These are phyloP conservation scores for Helotiales sp. DNA, from an alignment of 2,329 filamentous ascomycete genomes.

Conservation along the genomic window DNA sequence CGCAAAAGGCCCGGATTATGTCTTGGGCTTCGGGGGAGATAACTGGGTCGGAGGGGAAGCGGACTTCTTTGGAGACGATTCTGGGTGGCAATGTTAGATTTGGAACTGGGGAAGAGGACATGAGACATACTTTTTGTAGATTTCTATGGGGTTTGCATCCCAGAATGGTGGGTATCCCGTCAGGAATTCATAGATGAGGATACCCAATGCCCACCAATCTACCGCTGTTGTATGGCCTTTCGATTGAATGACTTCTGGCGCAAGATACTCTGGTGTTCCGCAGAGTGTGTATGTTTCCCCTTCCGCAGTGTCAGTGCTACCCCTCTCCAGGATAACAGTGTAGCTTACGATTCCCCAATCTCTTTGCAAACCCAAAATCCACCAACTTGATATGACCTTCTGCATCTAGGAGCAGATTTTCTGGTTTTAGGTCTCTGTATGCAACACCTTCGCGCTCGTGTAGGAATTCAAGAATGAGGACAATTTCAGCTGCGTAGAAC, in stretches of 20 bases:
- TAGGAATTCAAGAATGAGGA: conserved; percentile 78
- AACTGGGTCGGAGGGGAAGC: conserved; percentile 68
- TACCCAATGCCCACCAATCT: conserved; percentile 88
- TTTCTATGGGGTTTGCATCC: conserved; percentile 85
- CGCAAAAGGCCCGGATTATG: conserved; percentile 77
- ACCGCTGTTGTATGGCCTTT: conserved; percentile 78
- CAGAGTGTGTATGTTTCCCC: conserved; percentile 82
- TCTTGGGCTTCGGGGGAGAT: conserved; percentile 74
- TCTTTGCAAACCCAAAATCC: conserved; percentile 86
- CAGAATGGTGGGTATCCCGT: conserved; percentile 87
- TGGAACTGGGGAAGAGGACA: neutral
- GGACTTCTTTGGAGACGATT: conserved; percentile 78
- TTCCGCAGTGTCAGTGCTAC: conserved; percentile 37
- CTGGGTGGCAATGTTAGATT: conserved; percentile 47
- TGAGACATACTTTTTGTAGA: conserved; percentile 71
- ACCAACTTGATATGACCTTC: conserved; percentile 83
- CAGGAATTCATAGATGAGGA: conserved; percentile 82
- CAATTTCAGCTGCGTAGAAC: conserved; percentile 85
- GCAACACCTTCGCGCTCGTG: conserved; percentile 81
- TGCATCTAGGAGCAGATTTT: conserved; percentile 79
- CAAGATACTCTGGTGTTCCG: conserved; percentile 83
- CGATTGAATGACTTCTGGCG: conserved; percentile 83
- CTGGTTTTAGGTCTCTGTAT: conserved; percentile 82
- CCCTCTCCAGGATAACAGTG: neutral
- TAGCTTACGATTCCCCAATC: conserved; percentile 63